phyloP scores from a whole-genome alignment of 176 grass and related monocot genomes.

The Cenchrus purpureus region DNA sequence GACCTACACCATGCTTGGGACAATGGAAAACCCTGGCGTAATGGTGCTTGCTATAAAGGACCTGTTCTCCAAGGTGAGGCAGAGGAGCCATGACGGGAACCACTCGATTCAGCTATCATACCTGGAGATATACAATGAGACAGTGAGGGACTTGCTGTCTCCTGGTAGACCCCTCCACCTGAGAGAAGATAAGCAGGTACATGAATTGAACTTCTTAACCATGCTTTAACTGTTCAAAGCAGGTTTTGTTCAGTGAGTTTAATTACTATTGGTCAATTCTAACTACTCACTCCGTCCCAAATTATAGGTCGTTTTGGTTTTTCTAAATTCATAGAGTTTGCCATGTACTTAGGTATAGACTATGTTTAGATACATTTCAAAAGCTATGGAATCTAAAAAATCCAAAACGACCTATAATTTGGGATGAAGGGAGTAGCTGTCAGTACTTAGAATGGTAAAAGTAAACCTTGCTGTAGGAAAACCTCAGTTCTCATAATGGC shows the following conservation, averaged over 20 bases:
- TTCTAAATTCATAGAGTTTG: too few relatives aligned
- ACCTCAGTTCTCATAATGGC: not conserved
- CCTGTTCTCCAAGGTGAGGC: slow-evolving; percentile 86
- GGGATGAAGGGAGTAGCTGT: not conserved
- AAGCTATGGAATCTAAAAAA: too few relatives aligned
- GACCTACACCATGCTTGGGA: slow-evolving; percentile 97
- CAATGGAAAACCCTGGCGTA: slow-evolving; percentile 76
- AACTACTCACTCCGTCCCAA: not conserved
- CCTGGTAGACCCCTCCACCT: slow-evolving; percentile 83
- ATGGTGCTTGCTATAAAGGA: slow-evolving; percentile 99
- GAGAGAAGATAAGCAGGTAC: slow-evolving; percentile 95
- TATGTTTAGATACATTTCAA: too few relatives aligned
- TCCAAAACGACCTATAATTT: too few relatives aligned
- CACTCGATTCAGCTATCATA: slow-evolving; percentile 88
- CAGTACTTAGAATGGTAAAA: not conserved
- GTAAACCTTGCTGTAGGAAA: not conserved
- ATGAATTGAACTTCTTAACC: slow-evolving; percentile 7
- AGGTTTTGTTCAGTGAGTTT: slow-evolving; percentile 11
- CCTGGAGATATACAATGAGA: slow-evolving; percentile 98
- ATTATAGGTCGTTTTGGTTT: too few relatives aligned
- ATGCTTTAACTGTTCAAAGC: not conserved
- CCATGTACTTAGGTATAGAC: too few relatives aligned
- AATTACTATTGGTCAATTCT: slow-evolving; percentile 8
- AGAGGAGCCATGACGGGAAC: slow-evolving; percentile 65
- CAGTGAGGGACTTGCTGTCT: slow-evolving; percentile 88